Evolutionary conservation across 192 early-diverging fungal species (phyloP), one percentile per base, ranked within the genome.

Genomic region (Funneliformis geosporum): DNA sequence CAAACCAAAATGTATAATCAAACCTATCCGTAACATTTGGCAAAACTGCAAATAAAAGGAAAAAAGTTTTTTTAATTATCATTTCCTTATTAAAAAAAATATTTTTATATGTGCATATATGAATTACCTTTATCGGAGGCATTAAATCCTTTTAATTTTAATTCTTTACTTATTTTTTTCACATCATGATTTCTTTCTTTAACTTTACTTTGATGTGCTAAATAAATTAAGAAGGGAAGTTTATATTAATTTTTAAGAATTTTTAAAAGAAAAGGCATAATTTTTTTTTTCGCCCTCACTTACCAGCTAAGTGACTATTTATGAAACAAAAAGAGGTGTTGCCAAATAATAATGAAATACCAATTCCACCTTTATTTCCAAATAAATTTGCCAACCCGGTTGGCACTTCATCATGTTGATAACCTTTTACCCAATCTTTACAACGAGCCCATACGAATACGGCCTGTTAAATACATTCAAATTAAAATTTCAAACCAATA

Each of bases 1-100:
- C 94, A 60, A 95, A 85, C 84, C 90, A 92, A 59, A 96, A 91
- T 7, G 83, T 83, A 46, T 87, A 87, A 75, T 89, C 88, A 80
- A 89, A 89, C 39, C 82, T 85, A 12, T 89, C 84, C 14, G 85
- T 83, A 33, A 89, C 81, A 78, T 87, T 79, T 33, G 40, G n/a
- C 2, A 28, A 42, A 16, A 42, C 42, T 43, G 18, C 50, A 46
- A 68, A 39, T 18, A 61, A 33, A 75, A 38, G 27, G 33, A 33
- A 33, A 33, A 2, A 33, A 33, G 2, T 33, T 38, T 27, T 28
- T 9, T 6, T 27, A 65, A 65, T 18, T 27, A 65, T 33, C 18
- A 23, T 28, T n/a, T 28, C 28, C 28, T 23, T 33, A 16, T n/a
- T n/a, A n/a, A n/a, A n/a, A n/a, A n/a, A n/a, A n/a, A n/a, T 60